Evolutionary conservation across 1,284 basidiomycete species (phyloP).

Genomic region (Boletus semigastroideus): DNA sequence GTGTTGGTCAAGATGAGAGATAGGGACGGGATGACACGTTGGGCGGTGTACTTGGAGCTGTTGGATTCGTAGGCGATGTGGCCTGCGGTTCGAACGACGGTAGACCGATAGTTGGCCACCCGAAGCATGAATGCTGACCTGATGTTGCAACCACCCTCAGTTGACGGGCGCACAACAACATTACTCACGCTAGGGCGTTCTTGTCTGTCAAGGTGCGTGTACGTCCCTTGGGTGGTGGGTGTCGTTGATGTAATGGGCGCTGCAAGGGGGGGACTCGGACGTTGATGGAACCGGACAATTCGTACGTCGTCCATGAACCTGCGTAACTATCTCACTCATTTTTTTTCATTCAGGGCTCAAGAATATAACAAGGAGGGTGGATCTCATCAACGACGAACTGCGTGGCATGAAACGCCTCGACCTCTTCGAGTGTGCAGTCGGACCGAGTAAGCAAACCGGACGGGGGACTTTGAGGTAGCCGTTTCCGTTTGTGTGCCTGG

Average conservation of each 20-base stretch:
- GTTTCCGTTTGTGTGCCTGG: constrained; percentile 34
- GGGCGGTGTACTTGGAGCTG: constrained; percentile 41
- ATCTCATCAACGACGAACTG: constrained; percentile 40
- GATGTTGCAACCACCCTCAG: too few species aligned
- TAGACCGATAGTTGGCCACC: not conserved
- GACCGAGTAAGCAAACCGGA: constrained; percentile 27
- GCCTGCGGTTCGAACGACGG: not conserved
- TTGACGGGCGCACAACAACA: too few species aligned
- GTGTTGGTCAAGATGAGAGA: constrained; percentile 51
- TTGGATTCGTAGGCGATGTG: constrained; percentile 21
- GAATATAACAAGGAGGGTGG: constrained; percentile 41
- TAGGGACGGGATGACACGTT: constrained; percentile 44
- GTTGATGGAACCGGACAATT: constrained; percentile 3
- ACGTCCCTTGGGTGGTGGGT: not conserved
- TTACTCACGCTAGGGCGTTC: too few species aligned
- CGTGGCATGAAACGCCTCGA: constrained; percentile 49
- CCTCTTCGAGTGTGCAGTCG: constrained; percentile 42
- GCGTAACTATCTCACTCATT: not conserved
- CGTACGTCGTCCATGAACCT: constrained; percentile 1
- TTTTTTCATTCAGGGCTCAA: constrained; percentile 29
- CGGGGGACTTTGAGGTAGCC: not conserved
- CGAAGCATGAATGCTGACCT: too few species aligned
- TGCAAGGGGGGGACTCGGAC: constrained; percentile 9
- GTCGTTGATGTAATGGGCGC: not conserved
- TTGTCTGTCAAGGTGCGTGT: constrained; percentile 41